Conservation (phyloP, 805 yeast species). For the Tetrapisispora namnaoensis region DNA sequence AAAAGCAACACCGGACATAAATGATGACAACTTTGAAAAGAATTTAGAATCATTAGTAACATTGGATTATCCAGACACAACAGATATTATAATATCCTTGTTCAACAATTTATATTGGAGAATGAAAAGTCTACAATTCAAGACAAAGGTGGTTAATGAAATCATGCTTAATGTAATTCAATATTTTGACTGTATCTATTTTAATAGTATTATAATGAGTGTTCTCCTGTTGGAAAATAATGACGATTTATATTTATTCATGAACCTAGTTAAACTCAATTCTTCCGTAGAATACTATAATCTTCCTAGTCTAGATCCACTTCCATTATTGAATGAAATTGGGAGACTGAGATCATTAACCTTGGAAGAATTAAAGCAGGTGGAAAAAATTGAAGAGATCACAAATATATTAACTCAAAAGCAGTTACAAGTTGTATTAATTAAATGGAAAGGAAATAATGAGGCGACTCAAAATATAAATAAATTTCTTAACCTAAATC, state of each 20-base stretch:
- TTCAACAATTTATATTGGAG: slow-evolving; percentile 1
- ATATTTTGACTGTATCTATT: not conserved
- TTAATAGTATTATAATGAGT: not conserved
- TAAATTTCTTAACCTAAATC: not conserved
- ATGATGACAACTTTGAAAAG: not conserved
- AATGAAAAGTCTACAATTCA: not conserved
- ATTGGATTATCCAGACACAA: not conserved
- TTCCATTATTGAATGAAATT: slow-evolving; percentile 1
- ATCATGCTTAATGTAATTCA: not conserved
- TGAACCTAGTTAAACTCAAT: slow-evolving; percentile 1
- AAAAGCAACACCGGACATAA: not conserved
- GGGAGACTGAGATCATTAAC: not conserved
- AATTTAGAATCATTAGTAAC: not conserved
- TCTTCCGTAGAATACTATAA: not conserved
- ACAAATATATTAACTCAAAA: not conserved
- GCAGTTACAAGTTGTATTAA: not conserved
- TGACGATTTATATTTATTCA: not conserved
- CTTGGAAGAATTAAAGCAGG: not conserved
- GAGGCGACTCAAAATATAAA: not conserved
- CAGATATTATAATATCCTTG: not conserved
- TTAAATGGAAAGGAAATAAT: not conserved
- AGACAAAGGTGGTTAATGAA: not conserved
- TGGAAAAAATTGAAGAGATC: not conserved
- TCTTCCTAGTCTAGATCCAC: not conserved
- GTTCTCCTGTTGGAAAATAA: not conserved